phyloP scores from a whole-genome alignment of 2,329 filamentous ascomycete species.

The Mariannaea sp. region DNA sequence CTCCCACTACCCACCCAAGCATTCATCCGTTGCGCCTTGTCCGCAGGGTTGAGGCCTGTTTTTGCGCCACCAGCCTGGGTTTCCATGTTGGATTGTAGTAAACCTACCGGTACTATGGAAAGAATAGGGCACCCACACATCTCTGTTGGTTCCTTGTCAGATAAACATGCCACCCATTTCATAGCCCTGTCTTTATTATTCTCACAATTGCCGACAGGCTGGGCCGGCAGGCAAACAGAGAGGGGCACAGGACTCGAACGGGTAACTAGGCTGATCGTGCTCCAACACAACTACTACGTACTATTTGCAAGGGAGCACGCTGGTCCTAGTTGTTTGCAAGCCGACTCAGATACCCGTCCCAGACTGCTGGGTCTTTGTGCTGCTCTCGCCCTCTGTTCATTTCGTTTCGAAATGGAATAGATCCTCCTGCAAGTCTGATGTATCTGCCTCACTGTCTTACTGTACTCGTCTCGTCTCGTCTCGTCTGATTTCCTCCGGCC shows the following conservation, averaged over 20 bases:
- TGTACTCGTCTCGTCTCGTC: slow-evolving; percentile 13
- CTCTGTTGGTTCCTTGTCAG: neutral
- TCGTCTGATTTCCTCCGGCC: neutral
- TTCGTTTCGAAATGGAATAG: slow-evolving; percentile 12
- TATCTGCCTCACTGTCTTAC: slow-evolving; percentile 25
- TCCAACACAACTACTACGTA: slow-evolving; percentile 1
- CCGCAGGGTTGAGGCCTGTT: slow-evolving; percentile 5
- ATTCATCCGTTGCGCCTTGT: slow-evolving; percentile 1
- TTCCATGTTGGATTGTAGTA: no score
- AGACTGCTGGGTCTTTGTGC: slow-evolving; percentile 36
- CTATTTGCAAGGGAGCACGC: slow-evolving; percentile 16
- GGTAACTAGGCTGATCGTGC: slow-evolving; percentile 10
- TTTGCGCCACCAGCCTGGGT: neutral
- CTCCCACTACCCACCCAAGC: neutral
- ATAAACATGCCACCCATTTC: slow-evolving; percentile 1
- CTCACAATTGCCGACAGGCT: slow-evolving; percentile 15
- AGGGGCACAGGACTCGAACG: slow-evolving; percentile 8
- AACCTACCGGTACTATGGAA: slow-evolving; percentile 4
- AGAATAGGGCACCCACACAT: neutral
- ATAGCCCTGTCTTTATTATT: neutral
- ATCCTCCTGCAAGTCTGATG: slow-evolving; percentile 3
- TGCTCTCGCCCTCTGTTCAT: slow-evolving; percentile 18
- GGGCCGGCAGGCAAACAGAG: slow-evolving; percentile 6
- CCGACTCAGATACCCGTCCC: slow-evolving; percentile 39
- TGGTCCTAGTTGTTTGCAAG: slow-evolving; percentile 28